Evolutionary conservation across 345 rosid genomes (phyloP), one percentile per base, ranked within the genome.

Genomic region (Boechera retrofracta): DNA sequence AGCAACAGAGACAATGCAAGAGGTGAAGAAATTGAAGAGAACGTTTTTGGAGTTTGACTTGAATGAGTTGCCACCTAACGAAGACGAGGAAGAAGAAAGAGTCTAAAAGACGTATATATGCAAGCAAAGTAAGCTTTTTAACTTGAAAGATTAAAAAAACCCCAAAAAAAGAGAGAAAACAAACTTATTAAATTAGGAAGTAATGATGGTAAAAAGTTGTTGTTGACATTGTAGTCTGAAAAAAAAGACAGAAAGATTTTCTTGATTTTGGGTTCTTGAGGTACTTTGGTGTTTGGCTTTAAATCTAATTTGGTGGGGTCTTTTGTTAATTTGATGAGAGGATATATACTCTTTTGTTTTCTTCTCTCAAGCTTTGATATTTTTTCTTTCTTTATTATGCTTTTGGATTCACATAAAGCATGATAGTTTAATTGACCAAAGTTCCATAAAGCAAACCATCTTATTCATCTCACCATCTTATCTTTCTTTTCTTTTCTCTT

Each of bases 1-100:
- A 76, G 83, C 54, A 15, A 49, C 70, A 51, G 79, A 76, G 64
- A 56, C 35, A 51, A 62, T 75, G 45, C 77, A 80, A 36, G 58
- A 41, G 66, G 63, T 72, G 64, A 83, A 80, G 41, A 65, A 58
- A 16, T n/a, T 64, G 65, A 68, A 71, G 45, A 79, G 74, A 62
- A 33, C 7, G 39, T 33, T 72, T 53, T 38, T 78, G 70, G 68
- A 60, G 16, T 72, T 79, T 73, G 82, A 79, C 78, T 79, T 79
- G 74, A 79, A 79, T 59, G 74, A 79, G 65, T 31, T 68, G 74
- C 82, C 82, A 60, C 75, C 82, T 58, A 62, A 73, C 8, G 74
- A 73, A 68, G 77, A 73, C n/a, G 73, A 72, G 47, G 73, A 47
- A 41, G 71, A 66, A 77, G 81, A 59, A 48, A 38, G 66, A 73